phyloP scores from a whole-genome alignment of 1,139 yeast genomes.

The Diutina catenulata region DNA sequence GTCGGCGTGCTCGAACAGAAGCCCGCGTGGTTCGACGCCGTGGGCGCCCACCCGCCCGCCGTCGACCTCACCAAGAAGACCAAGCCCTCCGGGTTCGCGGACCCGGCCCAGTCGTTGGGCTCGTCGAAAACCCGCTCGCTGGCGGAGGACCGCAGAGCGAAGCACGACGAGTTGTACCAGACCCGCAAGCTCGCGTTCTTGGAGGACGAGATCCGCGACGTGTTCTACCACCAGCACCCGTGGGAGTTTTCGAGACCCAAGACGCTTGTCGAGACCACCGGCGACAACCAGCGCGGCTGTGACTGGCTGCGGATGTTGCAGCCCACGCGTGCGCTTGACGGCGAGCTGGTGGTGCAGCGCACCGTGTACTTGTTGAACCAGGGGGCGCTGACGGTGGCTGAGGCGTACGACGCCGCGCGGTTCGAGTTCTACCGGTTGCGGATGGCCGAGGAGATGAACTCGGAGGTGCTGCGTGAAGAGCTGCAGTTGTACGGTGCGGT shows the following conservation, averaged over 20 bases:
- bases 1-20: constrained; percentile 54
- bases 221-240: constrained; percentile 89
- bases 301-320: constrained; percentile 81
- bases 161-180: constrained; percentile 27
- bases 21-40: constrained; percentile 84
- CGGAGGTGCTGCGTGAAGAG: constrained; percentile 72
- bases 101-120: constrained; percentile 17
- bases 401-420: constrained; percentile 79
- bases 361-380: constrained; percentile 50
- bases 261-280: constrained; percentile 63
- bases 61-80: constrained; percentile 43
- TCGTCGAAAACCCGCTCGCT: constrained; percentile 40
- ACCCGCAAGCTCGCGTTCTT: constrained; percentile 57
- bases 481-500: constrained; percentile 77
- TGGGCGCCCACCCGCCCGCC: constrained; percentile 70
- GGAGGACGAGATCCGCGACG: constrained; percentile 73
- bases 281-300: constrained; percentile 37
- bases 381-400: constrained; percentile 29
- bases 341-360: constrained; percentile 90
- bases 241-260: constrained; percentile 98
- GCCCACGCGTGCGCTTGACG: constrained; percentile 64
- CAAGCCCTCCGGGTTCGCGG: constrained; percentile 20
- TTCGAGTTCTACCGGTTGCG: constrained; percentile 79
- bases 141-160: constrained; percentile 15
- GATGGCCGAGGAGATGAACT: constrained; percentile 71